Evolutionary conservation across 2,329 filamentous ascomycete species (phyloP), one percentile per base, ranked within the genome.

Genomic region (Mycosphaerelloides madeirae): DNA sequence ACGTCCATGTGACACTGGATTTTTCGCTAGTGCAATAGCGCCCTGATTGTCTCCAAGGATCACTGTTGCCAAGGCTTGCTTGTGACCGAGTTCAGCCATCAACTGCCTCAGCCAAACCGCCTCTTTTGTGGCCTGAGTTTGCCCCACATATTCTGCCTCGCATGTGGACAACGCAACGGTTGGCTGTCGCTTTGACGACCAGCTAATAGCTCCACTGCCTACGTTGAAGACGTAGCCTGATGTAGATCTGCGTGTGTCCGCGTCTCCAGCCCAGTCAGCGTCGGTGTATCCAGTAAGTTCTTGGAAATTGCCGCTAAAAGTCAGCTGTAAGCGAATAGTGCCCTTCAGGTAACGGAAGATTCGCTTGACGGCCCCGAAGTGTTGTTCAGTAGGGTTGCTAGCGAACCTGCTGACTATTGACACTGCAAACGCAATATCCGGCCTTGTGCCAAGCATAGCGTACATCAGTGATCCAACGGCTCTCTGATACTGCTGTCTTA

Each of bases 111-210:
- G 45, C 56, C 49, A 57, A 3, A 59, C 45, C 9, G 49, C 51
- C 41, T 59, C 55, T 38, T 55, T 52, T 8, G 44, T 51, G 7
- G 54, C 57, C 29, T 58, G 16, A 3, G 41, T 46, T 22, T 48
- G 16, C 4, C 35, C 57, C n/a, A 56, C 48, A 34, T 48, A 58
- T 45, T 59, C 55, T 14, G 54, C 56, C 48, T 60, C 52, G 25
- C 48, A 53, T 3, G 42, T 55, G 4, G 47, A 58, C 1, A 55
- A 31, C 3, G 57, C 50, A 9, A 57, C 52, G 1, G 33, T 52
- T 13, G 29, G 16, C 29, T 59, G 48, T 36, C 50, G 20, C 34
- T 58, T 55, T 8, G 40, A 57, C 6, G 25, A 50, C 57, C 38
- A 61, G 12, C 37, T 42, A 16, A 61, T 48, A 9, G 52, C 41